Base-by-base conservation (phyloP, 768 basidiomycete genomes). In the Xerocomus potaroensis region DNA sequence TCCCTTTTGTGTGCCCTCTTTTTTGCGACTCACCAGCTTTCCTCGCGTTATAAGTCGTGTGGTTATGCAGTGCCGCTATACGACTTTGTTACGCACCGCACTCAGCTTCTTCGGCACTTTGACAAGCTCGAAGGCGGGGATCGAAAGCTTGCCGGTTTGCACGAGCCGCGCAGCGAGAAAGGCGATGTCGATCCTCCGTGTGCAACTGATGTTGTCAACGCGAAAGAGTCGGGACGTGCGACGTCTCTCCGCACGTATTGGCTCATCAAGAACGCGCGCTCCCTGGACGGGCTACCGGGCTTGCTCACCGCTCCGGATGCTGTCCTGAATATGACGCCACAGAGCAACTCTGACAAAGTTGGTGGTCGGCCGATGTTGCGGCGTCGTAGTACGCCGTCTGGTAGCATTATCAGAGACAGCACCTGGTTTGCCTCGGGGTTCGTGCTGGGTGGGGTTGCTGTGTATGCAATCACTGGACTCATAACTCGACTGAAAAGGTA, bases 1-100 rank as follows among this genome's bases (percentile, higher is more conserved):
- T 8, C 21, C 19, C 9, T n/a, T n/a, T n/a, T n/a, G n/a, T n/a
- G n/a, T n/a, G n/a, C n/a, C n/a, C n/a, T n/a, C n/a, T n/a, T n/a
- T n/a, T n/a, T n/a, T n/a, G n/a, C n/a, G n/a, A 11, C 21, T 14
- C 34, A 12, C 12, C 26, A 10, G 10, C 26, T 5, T 14, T 34
- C 33, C n/a, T 14, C 24, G 29, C 27, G 18, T 21, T 18, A 24
- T n/a, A 57, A 86, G 84, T 83, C 83, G 1, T 87, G 84, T 51
- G 83, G 84, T 16, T 85, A 69, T 50, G 74, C 74, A 4, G 78
- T 87, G 21, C 84, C 84, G 5, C 69, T 77, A 50, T 84, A 78
- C 59, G 69, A 74, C 35, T 86, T 81, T 63, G 67, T 74, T 44
- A 67, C 70, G 22, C 77, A 83, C 44, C 80, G 84, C 26, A 75